Conservation (phyloP, 192 early-diverging fungal species). For the Coemansia guatemalensis region DNA sequence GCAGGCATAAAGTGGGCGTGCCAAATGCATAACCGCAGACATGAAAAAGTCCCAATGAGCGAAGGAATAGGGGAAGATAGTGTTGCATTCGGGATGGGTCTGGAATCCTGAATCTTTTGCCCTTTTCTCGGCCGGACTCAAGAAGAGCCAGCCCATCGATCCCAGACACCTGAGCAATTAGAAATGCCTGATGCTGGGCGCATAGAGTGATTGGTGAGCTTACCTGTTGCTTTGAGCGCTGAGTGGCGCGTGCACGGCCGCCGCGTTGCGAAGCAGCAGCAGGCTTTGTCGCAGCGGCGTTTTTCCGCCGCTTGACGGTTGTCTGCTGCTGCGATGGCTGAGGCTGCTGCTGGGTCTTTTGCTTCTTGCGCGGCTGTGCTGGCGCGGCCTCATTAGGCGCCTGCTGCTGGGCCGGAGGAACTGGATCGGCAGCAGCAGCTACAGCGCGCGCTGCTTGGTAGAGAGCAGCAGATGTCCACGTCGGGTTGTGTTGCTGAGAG, state of each 20-base stretch:
- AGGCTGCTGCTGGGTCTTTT: constrained; percentile 9
- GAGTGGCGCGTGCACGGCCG: constrained; percentile 33
- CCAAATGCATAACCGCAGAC: no score
- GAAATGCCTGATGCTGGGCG: no score
- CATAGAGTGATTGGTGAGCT: not conserved
- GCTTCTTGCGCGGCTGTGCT: constrained; percentile 12
- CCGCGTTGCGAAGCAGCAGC: constrained; percentile 19
- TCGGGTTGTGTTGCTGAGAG: constrained; percentile 17
- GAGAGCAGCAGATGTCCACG: constrained; percentile 39
- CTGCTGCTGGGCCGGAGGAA: not conserved
- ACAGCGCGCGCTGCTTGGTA: constrained; percentile 52
- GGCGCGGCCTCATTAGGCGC: not conserved
- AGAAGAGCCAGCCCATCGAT: no score
- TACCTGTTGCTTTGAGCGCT: constrained; percentile 45
- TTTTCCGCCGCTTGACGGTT: constrained; percentile 41
- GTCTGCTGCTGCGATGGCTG: constrained; percentile 8
- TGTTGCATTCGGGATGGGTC: no score
- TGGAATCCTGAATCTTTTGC: no score
- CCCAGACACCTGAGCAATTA: no score
- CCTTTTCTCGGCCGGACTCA: no score
- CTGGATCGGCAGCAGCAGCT: constrained; percentile 24
- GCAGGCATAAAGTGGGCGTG: no score
- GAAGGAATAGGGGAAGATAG: not conserved
- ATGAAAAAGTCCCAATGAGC: not conserved
- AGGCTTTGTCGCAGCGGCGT: constrained; percentile 32